These are phyloP conservation scores for Cyberlindnera euphorbiiphila DNA, from an alignment of 805 yeast species.

Conservation along the genomic window DNA sequence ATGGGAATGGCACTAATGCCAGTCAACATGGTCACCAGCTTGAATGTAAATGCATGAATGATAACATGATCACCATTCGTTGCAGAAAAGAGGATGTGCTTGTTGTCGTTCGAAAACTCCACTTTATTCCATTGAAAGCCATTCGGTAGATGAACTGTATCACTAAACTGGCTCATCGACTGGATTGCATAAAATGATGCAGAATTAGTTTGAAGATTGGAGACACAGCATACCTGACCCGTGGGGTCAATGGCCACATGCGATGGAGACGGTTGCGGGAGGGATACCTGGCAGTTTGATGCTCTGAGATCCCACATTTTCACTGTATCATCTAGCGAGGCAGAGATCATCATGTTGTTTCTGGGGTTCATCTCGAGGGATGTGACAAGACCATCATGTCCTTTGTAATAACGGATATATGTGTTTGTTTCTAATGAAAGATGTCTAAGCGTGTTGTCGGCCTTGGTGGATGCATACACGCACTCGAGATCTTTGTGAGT, in stretches of 20 bases:
- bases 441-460: slow-evolving; percentile 71
- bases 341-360: slow-evolving; percentile 57
- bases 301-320: slow-evolving; percentile 84
- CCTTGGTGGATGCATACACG: slow-evolving; percentile 78
- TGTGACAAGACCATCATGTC: slow-evolving; percentile 77
- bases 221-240: slow-evolving; percentile 77
- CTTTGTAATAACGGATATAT: slow-evolving; percentile 80
- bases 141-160: slow-evolving; percentile 37
- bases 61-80: slow-evolving; percentile 56
- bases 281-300: slow-evolving; percentile 58
- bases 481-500: slow-evolving; percentile 71
- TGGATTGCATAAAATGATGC: slow-evolving; percentile 60
- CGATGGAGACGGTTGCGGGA: slow-evolving; percentile 51
- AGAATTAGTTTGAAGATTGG: slow-evolving; percentile 38
- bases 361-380: slow-evolving; percentile 71
- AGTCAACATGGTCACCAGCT: slow-evolving; percentile 39
- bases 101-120: slow-evolving; percentile 79
- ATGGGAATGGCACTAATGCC: slow-evolving; percentile 43
- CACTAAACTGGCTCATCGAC: slow-evolving; percentile 38
- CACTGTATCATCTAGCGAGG: slow-evolving; percentile 75
- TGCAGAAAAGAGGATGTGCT: slow-evolving; percentile 53
- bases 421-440: slow-evolving; percentile 73
- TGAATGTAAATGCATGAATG: slow-evolving; percentile 68
- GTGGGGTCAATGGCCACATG: slow-evolving; percentile 77
- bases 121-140: slow-evolving; percentile 53